Conservation (phyloP, 2,329 filamentous ascomycete genomes). For the Zymoseptoria passerinii region DNA sequence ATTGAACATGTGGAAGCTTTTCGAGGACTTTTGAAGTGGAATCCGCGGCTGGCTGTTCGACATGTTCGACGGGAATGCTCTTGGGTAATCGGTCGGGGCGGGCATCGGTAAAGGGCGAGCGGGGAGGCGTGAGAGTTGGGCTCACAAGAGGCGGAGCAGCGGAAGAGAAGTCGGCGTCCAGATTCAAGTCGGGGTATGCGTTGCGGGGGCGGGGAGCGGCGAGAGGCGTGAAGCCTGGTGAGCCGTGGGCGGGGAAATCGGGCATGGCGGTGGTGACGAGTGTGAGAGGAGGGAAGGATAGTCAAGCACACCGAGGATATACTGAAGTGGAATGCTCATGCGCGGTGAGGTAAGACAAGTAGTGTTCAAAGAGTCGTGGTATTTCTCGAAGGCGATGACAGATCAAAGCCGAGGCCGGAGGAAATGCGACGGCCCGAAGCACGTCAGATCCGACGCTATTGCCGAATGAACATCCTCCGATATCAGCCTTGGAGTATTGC, state of each 20-base stretch:
- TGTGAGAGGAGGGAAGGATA: not conserved
- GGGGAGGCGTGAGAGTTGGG: slow-evolving; percentile 37
- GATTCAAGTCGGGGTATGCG: slow-evolving; percentile 32
- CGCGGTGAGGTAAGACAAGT: not conserved
- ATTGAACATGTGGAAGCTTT: slow-evolving; percentile 75
- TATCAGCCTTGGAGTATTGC: too few relatives aligned
- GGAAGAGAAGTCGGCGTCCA: slow-evolving; percentile 23
- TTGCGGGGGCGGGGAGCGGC: slow-evolving; percentile 41
- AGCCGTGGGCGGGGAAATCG: slow-evolving; percentile 45
- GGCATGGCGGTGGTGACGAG: slow-evolving; percentile 35
- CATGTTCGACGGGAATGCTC: slow-evolving; percentile 36
- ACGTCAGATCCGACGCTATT: not conserved
- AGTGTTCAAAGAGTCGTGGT: not conserved
- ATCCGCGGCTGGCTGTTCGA: slow-evolving; percentile 23
- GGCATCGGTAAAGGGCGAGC: slow-evolving; percentile 21
- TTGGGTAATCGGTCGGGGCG: slow-evolving; percentile 31
- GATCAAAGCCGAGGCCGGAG: not conserved
- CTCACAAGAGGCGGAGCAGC: slow-evolving; percentile 39
- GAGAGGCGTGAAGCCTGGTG: slow-evolving; percentile 35
- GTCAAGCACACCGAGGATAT: not conserved
- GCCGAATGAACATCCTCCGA: not conserved
- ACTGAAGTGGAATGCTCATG: not conserved
- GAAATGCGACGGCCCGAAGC: not conserved
- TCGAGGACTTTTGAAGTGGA: slow-evolving; percentile 62
- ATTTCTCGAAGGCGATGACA: not conserved